Base-by-base conservation (phyloP, 768 basidiomycete species). In the Trametes cubensis region DNA sequence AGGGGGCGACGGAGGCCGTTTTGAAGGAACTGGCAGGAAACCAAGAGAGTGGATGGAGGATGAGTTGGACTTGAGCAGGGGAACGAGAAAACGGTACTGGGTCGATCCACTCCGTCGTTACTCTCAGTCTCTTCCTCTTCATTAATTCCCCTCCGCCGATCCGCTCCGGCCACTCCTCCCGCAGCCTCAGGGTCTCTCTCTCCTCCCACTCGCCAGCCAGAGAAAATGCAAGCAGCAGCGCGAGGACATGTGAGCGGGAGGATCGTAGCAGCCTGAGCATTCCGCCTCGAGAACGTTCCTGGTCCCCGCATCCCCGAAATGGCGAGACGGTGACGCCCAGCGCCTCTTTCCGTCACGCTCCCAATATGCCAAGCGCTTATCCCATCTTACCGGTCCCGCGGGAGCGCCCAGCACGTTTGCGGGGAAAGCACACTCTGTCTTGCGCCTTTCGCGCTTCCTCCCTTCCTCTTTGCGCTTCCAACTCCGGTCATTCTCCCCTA, bases 71-170 rank as follows among this genome's bases (percentile, higher is more conserved):
- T 26, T 2, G 41, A 26, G 28, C 59, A 26, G 47, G 53, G 64
- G 63, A 66, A 68, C 67, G 65, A 63, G 46, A 59, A 58, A 59
- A 47, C 49, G 65, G 67, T 68, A 66, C 62, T 58, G 55, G 23
- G 39, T 21, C 54, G 54, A 51, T 52, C 23, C 47, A 47, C 40
- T 54, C 52, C 55, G 44, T 42, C 45, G 48, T 47, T 45, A 60
- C 60, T 44, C 61, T 26, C 47, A 26, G n/a, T n/a, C n/a, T n/a
- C n/a, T n/a, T n/a, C n/a, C 48, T 51, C 57, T 55, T 46, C 50
- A 48, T 55, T 46, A 60, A 56, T 41, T 47, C 60, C 15, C 20
- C 49, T 30, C 53, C n/a, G 53, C 65, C 65, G 61, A 42, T 49
- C 54, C 44, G 54, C 55, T 42, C 64, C 60, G 60, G 28, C 48